These are phyloP conservation scores for Tetrapisispora pingtungensis DNA, from an alignment of 805 yeast species.

Conservation along the genomic window DNA sequence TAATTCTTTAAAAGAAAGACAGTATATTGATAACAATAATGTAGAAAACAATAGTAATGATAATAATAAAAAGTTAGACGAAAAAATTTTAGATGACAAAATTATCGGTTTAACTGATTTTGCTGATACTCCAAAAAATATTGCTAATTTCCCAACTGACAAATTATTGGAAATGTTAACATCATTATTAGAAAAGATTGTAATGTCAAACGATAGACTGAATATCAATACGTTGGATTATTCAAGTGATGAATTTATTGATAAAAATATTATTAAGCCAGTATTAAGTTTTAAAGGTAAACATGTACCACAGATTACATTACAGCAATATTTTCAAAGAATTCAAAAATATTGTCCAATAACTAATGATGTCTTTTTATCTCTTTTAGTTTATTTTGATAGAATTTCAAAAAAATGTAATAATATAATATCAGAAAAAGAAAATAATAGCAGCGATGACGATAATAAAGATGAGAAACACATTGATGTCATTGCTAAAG, in stretches of 20 bases:
- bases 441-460: background rate
- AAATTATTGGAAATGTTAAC: constrained; percentile 79
- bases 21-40: background rate
- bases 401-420: constrained; percentile 66
- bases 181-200: constrained; percentile 72
- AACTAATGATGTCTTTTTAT: constrained; percentile 91
- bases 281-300: constrained; percentile 91
- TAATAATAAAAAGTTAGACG: background rate
- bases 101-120: background rate
- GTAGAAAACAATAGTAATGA: background rate
- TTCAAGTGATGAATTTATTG: constrained; percentile 24
- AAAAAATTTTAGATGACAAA: background rate
- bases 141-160: constrained; percentile 73
- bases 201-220: constrained; percentile 78
- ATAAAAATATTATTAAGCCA: constrained; percentile 18
- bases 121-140: constrained; percentile 30
- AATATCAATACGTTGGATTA: constrained; percentile 21
- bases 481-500: background rate
- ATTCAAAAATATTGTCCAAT: constrained; percentile 95
- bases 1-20: background rate
- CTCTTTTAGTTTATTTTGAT: constrained; percentile 87
- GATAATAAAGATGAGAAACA: constrained; percentile 1
- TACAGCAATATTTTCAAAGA: constrained; percentile 81
- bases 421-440: constrained; percentile 4
- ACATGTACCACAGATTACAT: constrained; percentile 88